Conservation (phyloP, 345 rosid species). For the Salix dunnii region DNA sequence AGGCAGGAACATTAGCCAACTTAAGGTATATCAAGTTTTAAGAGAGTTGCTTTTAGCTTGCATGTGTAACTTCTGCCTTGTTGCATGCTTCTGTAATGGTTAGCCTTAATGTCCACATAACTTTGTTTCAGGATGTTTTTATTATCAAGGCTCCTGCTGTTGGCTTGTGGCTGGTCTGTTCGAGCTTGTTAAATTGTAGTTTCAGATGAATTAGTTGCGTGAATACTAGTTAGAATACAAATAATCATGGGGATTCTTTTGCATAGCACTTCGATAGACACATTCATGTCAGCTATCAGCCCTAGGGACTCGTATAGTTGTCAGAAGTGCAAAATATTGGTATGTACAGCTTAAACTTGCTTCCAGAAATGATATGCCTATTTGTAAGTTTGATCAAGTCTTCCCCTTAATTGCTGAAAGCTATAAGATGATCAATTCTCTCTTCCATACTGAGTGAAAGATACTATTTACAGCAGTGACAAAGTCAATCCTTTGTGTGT, state of each 20-base stretch:
- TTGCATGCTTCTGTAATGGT: background rate
- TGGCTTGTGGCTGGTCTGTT: background rate
- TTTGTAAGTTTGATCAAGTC: background rate
- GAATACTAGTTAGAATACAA: background rate
- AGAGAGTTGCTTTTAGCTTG: background rate
- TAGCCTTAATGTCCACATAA: background rate
- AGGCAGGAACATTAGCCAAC: constrained; percentile 25
- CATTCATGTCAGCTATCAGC: background rate
- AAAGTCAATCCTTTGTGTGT: background rate
- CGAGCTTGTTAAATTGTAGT: background rate
- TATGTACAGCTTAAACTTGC: constrained; percentile 6
- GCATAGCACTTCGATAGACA: background rate
- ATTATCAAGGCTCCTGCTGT: background rate
- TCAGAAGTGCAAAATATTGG: background rate
- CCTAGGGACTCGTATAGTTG: background rate
- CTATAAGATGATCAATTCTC: background rate
- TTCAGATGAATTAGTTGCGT: background rate
- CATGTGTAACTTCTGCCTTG: no score
- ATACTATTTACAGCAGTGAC: background rate
- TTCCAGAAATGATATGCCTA: background rate
- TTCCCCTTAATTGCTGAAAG: background rate
- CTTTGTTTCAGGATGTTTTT: background rate
- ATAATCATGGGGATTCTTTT: background rate
- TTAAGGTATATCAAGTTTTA: constrained; percentile 10
- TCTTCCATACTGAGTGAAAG: background rate